Conservation (phyloP, 1,139 yeast genomes). For the Martiniozyma asiatica region DNA sequence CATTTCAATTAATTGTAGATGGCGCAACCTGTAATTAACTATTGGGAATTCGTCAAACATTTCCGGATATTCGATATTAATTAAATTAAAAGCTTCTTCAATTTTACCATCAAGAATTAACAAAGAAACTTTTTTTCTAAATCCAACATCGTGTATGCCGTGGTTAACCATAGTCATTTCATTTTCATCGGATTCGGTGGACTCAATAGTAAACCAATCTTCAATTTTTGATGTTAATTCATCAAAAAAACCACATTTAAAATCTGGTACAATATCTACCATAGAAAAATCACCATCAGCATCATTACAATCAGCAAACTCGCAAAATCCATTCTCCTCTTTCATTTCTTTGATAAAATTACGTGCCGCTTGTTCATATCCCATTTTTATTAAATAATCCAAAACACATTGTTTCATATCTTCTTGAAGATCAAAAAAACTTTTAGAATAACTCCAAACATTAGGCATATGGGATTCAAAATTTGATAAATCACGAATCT, state of each 20-base stretch:
- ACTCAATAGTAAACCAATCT: too few relatives aligned
- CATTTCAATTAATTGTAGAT: constrained; percentile 54
- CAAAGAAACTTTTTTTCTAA: constrained; percentile 36
- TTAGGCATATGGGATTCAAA: constrained; percentile 4
- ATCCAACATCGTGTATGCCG: constrained; percentile 38
- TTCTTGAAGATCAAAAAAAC: constrained; percentile 8
- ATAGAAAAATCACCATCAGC: too few relatives aligned
- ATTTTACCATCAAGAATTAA: constrained; percentile 39
- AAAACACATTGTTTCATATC: constrained; percentile 6
- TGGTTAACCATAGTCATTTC: too few relatives aligned
- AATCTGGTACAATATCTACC: too few relatives aligned
- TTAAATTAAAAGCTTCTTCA: constrained; percentile 32
- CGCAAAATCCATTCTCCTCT: not conserved
- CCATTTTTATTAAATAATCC: constrained; percentile 8
- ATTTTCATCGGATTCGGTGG: too few relatives aligned
- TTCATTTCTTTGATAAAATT: constrained; percentile 4
- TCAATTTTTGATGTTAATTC: too few relatives aligned
- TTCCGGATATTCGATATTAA: constrained; percentile 40
- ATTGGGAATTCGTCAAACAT: constrained; percentile 42
- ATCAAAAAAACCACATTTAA: too few relatives aligned
- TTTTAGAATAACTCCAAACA: constrained; percentile 5
- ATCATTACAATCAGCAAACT: not conserved
- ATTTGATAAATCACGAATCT: too few relatives aligned
- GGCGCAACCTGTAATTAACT: constrained; percentile 50
- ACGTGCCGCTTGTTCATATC: constrained; percentile 8